Percentiles rank a stretch among this genome's conserved stretches.
Conservation (phyloP, 73 alveolate species). For the Durusdinium trenchii region DNA sequence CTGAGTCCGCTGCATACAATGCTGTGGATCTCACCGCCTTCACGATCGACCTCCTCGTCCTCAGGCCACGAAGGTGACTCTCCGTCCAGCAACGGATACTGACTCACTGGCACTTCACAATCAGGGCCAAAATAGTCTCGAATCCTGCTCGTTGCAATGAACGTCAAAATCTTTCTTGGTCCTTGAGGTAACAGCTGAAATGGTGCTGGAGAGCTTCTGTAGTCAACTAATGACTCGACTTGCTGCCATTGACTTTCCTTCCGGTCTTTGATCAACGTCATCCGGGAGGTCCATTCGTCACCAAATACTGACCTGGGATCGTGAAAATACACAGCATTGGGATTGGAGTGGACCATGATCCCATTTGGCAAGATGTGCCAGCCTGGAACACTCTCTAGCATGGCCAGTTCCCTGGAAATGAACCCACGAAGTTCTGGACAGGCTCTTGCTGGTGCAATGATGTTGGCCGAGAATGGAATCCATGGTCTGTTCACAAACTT, state of each 20-base stretch:
- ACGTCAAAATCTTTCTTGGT: neutral
- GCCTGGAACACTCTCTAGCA: neutral
- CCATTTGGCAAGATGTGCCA: conserved; percentile 15
- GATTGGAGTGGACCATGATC: neutral
- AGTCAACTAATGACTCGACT: neutral
- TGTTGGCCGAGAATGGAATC: too few relatives aligned
- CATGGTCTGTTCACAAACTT: too few relatives aligned
- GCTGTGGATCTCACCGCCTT: neutral
- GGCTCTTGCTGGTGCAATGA: neutral
- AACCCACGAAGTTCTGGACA: neutral
- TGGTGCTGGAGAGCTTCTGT: neutral
- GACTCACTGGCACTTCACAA: neutral
- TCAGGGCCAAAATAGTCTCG: neutral
- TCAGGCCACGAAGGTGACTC: neutral
- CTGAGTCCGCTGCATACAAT: neutral
- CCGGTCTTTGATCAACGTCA: neutral
- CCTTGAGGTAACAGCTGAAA: neutral
- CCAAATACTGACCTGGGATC: neutral
- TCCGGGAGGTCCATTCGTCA: neutral
- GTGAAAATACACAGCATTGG: neutral
- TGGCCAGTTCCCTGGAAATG: neutral
- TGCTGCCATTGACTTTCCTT: neutral
- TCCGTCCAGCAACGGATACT: neutral
- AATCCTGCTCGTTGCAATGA: neutral
- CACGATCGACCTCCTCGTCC: neutral